Percentiles rank a stretch among this genome's conserved stretches.
phyloP scores from a whole-genome alignment of 441 rosid genomes.

The Populus hybrid region DNA sequence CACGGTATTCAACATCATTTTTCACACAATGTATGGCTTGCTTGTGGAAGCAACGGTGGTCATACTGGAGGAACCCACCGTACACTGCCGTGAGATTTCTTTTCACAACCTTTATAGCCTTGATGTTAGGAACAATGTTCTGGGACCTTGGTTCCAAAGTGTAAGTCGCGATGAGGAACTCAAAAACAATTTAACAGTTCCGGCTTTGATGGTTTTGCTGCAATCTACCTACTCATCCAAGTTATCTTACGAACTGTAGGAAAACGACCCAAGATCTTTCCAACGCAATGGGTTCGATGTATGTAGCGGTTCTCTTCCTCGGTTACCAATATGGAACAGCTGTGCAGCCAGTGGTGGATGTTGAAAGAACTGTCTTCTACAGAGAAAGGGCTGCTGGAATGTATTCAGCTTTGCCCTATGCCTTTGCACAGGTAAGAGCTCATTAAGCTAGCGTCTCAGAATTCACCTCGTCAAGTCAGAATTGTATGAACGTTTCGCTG shows the following conservation, averaged over 20 bases:
- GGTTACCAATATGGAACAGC: constrained; percentile 56
- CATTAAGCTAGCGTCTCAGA: no score
- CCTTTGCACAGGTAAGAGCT: constrained; percentile 38
- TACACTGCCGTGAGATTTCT: constrained; percentile 73
- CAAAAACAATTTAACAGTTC: background rate
- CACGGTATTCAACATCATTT: constrained; percentile 57
- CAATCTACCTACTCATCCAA: background rate
- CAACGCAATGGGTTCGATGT: constrained; percentile 71
- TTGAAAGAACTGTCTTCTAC: constrained; percentile 67
- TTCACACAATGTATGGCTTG: constrained; percentile 65
- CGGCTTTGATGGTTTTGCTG: background rate
- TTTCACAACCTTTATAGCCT: constrained; percentile 58
- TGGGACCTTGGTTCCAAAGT: constrained; percentile 71
- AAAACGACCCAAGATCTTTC: constrained; percentile 37
- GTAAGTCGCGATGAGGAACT: constrained; percentile 29
- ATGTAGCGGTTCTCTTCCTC: constrained; percentile 56
- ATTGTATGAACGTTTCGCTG: background rate
- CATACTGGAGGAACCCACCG: constrained; percentile 86
- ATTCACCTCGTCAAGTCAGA: background rate
- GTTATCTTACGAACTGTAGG: constrained; percentile 15
- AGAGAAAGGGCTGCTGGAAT: constrained; percentile 77
- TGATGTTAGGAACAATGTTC: constrained; percentile 75
- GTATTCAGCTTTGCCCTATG: constrained; percentile 75
- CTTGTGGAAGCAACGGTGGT: constrained; percentile 76
- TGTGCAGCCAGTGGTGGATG: constrained; percentile 58